Conservation (phyloP, 306 rosid species). For the Carpinus viminea region DNA sequence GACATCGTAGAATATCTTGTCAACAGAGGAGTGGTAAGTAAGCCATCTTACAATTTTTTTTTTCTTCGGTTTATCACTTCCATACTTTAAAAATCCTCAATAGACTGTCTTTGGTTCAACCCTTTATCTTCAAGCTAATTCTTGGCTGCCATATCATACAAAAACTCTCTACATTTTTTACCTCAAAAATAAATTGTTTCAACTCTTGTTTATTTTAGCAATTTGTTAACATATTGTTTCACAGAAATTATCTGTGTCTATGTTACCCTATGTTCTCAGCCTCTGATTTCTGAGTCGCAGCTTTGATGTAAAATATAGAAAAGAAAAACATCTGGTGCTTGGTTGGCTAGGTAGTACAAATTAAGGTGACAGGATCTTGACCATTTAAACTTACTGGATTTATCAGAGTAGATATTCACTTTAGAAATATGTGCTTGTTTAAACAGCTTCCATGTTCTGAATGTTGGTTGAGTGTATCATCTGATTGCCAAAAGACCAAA, state of each 20-base stretch:
- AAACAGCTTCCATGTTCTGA: neutral
- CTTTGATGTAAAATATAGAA: neutral
- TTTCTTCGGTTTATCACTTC: neutral
- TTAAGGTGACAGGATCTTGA: neutral
- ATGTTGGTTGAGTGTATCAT: neutral
- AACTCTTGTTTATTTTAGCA: neutral
- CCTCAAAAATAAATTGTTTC: neutral
- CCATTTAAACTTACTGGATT: neutral
- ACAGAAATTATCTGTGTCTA: neutral
- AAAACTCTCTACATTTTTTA: neutral
- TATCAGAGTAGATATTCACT: neutral
- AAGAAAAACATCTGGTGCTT: neutral
- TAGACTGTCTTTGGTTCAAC: neutral
- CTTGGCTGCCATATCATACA: neutral
- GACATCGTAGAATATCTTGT: constrained; percentile 69
- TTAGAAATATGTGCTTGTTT: neutral
- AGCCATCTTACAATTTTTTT: constrained; percentile 9
- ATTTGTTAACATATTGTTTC: neutral
- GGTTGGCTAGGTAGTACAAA: neutral
- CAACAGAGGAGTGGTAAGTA: constrained; percentile 67
- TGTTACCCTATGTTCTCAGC: neutral
- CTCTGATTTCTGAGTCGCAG: neutral
- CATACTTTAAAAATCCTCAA: neutral
- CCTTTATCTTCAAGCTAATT: neutral
- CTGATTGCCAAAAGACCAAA: neutral